Conservation (phyloP, 2,329 filamentous ascomycete genomes). For the Nannizziopsis arthrosporioides region DNA sequence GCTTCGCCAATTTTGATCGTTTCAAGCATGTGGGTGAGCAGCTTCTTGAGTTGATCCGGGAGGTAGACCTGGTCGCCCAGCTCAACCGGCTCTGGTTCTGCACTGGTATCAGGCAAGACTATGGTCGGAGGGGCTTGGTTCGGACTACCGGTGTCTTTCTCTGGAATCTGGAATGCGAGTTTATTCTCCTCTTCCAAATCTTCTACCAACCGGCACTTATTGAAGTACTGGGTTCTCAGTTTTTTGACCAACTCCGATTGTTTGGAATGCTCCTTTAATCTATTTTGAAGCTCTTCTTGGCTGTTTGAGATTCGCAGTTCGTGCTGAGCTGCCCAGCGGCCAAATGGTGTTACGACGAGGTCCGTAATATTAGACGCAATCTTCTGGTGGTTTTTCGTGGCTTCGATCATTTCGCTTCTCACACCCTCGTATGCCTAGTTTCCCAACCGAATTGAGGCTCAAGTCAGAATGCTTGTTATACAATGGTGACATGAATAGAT, state of each 20-base stretch:
- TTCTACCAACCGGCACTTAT: conserved; percentile 92
- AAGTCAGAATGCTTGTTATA: not conserved
- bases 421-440: conserved; percentile 83
- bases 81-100: conserved; percentile 75
- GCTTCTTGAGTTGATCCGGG: conserved; percentile 80
- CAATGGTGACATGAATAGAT: not conserved
- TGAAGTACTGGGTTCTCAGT: conserved; percentile 91
- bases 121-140: conserved; percentile 54
- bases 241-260: conserved; percentile 87
- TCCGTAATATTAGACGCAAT: conserved; percentile 95
- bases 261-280: conserved; percentile 85
- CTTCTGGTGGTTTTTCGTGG: conserved; percentile 79
- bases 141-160: conserved; percentile 47
- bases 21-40: conserved; percentile 73
- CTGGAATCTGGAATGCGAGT: conserved; percentile 83
- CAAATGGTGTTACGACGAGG: conserved; percentile 85
- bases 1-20: conserved; percentile 78
- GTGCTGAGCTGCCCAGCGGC: conserved; percentile 92
- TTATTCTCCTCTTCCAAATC: conserved; percentile 98
- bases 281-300: conserved; percentile 81
- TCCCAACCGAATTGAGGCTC: not conserved
- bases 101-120: conserved; percentile 62
- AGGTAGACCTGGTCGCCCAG: conserved; percentile 81
- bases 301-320: conserved; percentile 82
- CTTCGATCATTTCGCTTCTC: conserved; percentile 82